Base-by-base conservation (phyloP, 164 flowering plant species). In the Vitis vinifera region DNA sequence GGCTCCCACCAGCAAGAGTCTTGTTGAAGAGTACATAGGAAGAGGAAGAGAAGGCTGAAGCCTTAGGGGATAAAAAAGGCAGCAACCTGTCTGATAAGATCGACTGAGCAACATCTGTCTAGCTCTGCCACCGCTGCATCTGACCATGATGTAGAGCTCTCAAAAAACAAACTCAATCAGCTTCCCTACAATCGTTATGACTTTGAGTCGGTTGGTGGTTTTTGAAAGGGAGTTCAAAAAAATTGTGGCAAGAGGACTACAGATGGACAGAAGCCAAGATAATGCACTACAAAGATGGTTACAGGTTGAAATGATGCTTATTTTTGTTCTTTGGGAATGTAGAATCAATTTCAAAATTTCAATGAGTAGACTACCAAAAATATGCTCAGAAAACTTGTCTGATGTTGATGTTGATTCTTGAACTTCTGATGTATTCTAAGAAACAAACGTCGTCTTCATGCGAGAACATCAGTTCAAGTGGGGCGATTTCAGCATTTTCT, bases 391-490 rank as follows among this genome's bases (percentile, higher is more conserved):
- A 86, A 16, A 94, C 98, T 87, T 92, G 97, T 85, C 97, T 88
- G 74, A 95, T 89, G 71, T 91, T 95, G 68, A 93, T 87, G 78
- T 95, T 95, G 81, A 93, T 90, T 79, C 99, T 95, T 50, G 99
- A 95, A 64, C 82, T 85, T 76, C 85, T 73, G 66, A 90, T 87
- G 75, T 95, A 95, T 51, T 93, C 90, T 81, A 79, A 68, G 76
- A 83, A 87, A 81, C 68, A 76, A 10, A 17, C 15, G 69, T 88
- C 94, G 49, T 82, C 85, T 74, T 80, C 83, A 23, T 66, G 50
- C 15, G 87, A 77, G 63, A 91, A 81, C 16, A 78, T 81, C 52
- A 47, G 49, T 29, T 82, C 87, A 72, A 93, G 84, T 66, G 71
- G 68, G 10, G 77, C 51, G 66, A 87, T 85, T 77, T 91, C 93